Conservation (phyloP, 352 stramenopile species). For the Globisporangium radiosum region DNA sequence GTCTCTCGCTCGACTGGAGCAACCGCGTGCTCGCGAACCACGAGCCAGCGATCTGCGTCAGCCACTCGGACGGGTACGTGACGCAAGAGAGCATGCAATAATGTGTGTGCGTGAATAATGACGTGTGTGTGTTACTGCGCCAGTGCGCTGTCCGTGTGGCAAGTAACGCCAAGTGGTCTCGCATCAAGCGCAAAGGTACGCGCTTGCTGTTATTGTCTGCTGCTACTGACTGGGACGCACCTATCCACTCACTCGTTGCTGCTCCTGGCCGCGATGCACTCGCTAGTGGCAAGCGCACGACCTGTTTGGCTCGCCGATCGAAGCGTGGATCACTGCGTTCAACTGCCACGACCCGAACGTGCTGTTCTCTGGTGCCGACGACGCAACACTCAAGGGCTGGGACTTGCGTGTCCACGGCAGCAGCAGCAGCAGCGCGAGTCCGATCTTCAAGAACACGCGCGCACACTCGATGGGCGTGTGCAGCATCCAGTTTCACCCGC, state of each 20-base stretch:
- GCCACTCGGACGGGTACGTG: conserved; percentile 73
- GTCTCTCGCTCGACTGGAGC: conserved; percentile 81
- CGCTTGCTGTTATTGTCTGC: not conserved
- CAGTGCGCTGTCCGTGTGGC: conserved; percentile 10
- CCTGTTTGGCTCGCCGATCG: conserved; percentile 70
- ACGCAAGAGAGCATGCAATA: too few species aligned
- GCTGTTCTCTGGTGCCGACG: conserved; percentile 76
- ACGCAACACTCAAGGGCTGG: conserved; percentile 75
- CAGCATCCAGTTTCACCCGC: conserved; percentile 79
- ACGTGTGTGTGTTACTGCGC: not conserved
- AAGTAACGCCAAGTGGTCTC: conserved; percentile 10
- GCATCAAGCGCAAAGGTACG: conserved; percentile 9
- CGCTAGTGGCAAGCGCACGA: conserved; percentile 66
- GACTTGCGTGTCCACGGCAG: conserved; percentile 36
- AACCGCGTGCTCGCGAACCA: conserved; percentile 43
- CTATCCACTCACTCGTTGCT: not conserved
- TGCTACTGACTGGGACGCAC: too few species aligned
- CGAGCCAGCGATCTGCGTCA: conserved; percentile 67
- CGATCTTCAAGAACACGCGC: conserved; percentile 52
- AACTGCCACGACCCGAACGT: conserved; percentile 71
- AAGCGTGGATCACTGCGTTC: conserved; percentile 81
- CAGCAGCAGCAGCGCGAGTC: conserved; percentile 3
- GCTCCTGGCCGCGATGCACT: conserved; percentile 3
- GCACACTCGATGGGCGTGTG: conserved; percentile 80
- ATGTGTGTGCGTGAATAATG: not conserved